These are phyloP conservation scores for Penicillium concentricum DNA, from an alignment of 2,329 filamentous ascomycete species.

Conservation along the genomic window DNA sequence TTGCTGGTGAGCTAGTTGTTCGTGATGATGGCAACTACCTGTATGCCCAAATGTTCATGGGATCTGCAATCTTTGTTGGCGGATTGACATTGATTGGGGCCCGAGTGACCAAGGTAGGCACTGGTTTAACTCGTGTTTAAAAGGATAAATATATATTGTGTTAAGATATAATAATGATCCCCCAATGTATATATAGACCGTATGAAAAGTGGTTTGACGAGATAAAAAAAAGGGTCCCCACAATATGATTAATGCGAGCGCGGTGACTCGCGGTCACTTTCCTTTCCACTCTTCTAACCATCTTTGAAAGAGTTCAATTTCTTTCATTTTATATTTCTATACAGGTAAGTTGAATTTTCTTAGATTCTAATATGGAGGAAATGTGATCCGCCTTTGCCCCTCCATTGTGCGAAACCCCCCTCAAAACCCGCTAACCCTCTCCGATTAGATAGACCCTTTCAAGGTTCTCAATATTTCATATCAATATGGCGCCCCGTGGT, in stretches of 20 bases:
- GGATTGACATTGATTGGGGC: conserved; percentile 43
- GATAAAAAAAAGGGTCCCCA: conserved; percentile 2
- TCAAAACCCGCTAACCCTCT: neutral
- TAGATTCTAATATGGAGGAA: too few species aligned
- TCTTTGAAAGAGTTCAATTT: too few species aligned
- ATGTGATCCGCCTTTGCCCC: neutral
- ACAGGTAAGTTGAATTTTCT: neutral
- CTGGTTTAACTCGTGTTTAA: conserved; percentile 36
- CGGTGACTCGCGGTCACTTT: conserved; percentile 15
- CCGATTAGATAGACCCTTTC: neutral
- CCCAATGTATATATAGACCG: too few species aligned
- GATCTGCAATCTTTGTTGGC: conserved; percentile 46
- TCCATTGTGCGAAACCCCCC: conserved; percentile 7
- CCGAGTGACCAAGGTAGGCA: conserved; percentile 36
- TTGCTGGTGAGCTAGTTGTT: conserved; percentile 54
- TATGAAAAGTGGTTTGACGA: conserved; percentile 1
- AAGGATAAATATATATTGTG: neutral
- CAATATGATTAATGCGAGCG: conserved; percentile 21
- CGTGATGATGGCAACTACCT: conserved; percentile 47
- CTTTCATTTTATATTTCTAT: neutral
- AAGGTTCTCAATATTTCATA: neutral
- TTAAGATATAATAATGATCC: neutral
- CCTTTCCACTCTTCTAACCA: too few species aligned
- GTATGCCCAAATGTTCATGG: conserved; percentile 55
- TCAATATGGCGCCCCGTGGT: conserved; percentile 56